Evolutionary conservation across 2,329 filamentous ascomycete genomes (phyloP), one percentile per base, ranked within the genome.

Genomic region (Aureobasidium sp.): DNA sequence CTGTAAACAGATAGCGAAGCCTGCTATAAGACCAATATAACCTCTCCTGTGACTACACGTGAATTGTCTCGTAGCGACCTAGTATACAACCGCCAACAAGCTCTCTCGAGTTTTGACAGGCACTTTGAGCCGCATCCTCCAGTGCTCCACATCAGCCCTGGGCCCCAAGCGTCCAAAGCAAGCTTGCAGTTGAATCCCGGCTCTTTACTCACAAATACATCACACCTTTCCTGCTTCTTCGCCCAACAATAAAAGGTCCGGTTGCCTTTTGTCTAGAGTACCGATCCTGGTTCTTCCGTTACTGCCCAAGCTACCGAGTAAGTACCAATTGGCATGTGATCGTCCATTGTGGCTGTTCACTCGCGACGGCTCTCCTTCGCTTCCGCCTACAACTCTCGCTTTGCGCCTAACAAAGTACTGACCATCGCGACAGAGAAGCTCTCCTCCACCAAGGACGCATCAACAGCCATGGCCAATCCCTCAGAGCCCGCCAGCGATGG

Each of bases 401-500:
- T n/a, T 20, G 27, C 29, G 36, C 52, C 44, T 48, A 12, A 12
- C 31, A 48, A 22, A 25, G n/a, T 58, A 58, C 55, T 58, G 22
- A 58, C 27, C 4, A 2, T 58, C 31, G 31, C 55, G 22, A 57
- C 53, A 55, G 53, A 44, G 25, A 41, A 22, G 27, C 2, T n/a
- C 11, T n/a, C 12, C 25, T 15, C 15, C n/a, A 42, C n/a, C 47
- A 25, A 17, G 7, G 22, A 29, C 59, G 27, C 22, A 39, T 17
- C n/a, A 15, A 17, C 15, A 15, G 49, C 31, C 48, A 62, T 62
- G 60, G n/a, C 60, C 5, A 48, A 39, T 39, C 48, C 62, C 14
- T n/a, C 47, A 20, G 42, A 53, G 6, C 42, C 48, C 17, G 59
- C 64, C 37, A 64, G 68, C 41, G 60, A 69, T 65, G 68, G 70